Evolutionary conservation across 176 grass and related monocot genomes (phyloP).

Genomic region (Avena atlantica): DNA sequence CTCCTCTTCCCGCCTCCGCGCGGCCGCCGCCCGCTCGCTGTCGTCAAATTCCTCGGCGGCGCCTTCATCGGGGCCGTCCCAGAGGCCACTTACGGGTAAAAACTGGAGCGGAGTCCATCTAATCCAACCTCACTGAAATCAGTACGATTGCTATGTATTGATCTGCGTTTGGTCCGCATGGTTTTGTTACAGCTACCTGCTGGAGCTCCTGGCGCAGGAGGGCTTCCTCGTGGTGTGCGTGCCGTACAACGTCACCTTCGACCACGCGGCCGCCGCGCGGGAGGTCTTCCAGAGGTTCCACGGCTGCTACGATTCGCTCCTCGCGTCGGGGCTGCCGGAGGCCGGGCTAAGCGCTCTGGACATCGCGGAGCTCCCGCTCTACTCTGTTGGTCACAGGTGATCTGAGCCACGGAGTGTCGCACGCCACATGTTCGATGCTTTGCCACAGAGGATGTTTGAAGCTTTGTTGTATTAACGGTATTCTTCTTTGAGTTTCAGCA

Average conservation of each 20-base stretch:
- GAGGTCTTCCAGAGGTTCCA: slow-evolving; percentile 80
- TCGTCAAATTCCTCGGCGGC: slow-evolving; percentile 90
- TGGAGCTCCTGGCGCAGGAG: slow-evolving; percentile 83
- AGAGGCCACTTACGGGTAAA: slow-evolving; percentile 80
- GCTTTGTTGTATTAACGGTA: neutral
- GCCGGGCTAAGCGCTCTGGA: slow-evolving; percentile 55
- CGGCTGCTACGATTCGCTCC: slow-evolving; percentile 67
- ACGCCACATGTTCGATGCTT: slow-evolving; percentile 34
- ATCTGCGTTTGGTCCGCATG: neutral
- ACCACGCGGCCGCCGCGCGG: slow-evolving; percentile 80
- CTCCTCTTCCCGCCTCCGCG: slow-evolving; percentile 69
- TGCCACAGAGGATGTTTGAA: slow-evolving; percentile 19
- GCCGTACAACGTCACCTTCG: slow-evolving; percentile 89
- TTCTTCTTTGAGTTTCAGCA: slow-evolving; percentile 56
- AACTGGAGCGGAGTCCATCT: neutral
- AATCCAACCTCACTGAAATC: neutral
- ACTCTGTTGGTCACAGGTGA: slow-evolving; percentile 90
- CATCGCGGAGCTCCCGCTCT: slow-evolving; percentile 69
- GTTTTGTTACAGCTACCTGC: slow-evolving; percentile 60
- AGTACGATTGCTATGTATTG: neutral
- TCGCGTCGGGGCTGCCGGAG: slow-evolving; percentile 66
- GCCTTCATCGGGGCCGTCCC: slow-evolving; percentile 90
- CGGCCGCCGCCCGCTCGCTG: slow-evolving; percentile 59
- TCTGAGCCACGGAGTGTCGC: neutral
- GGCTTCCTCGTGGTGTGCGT: slow-evolving; percentile 89